Evolutionary conservation across 1,284 basidiomycete genomes (phyloP), one percentile per base, ranked within the genome.

Genomic region (Porogramme epimiltina): DNA sequence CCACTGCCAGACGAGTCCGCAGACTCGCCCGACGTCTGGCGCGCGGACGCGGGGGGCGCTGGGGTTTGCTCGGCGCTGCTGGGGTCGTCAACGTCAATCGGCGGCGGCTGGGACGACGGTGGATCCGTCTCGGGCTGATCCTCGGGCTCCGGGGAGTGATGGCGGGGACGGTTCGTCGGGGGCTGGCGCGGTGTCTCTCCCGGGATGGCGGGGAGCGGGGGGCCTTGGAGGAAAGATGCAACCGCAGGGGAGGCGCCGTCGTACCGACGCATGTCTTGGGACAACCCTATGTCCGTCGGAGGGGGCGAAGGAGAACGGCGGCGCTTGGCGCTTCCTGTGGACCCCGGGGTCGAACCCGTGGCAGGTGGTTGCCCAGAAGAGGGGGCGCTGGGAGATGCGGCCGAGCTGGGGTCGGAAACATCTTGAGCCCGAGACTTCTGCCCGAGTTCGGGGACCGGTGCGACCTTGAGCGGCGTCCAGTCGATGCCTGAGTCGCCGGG

Each of bases 391-490:
- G 34, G n/a, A 37, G 34, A 16, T n/a, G 19, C 9, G 19, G 44
- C 3, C 4, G 54, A 26, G 52, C 36, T 22, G 33, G 38, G 23
- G 2, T 25, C 34, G 20, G 26, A 20, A 23, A 6, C 19, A 20
- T n/a, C n/a, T n/a, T n/a, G n/a, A n/a, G 23, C 38, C 44, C 41
- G 41, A 37, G 26, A 13, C 25, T 6, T 9, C 34, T 10, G 10
- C 34, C 9, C 13, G 34, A n/a, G 13, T 37, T 31, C 74, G 2
- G 71, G 67, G 5, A 70, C 61, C 2, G 74, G 72, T 66, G 81
- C 80, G 60, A 84, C 77, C 42, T 70, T 71, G 26, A 89, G 72
- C 47, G 80, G 78, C 1, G 79, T 83, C 67, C 79, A 88, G 4
- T 78, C 75, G 5, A 78, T 74, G 20, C 23, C 37, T 33, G 26